Evolutionary conservation across 768 basidiomycete genomes (phyloP), one percentile per base, ranked within the genome.

Genomic region (Dacryopinax primogenitus): DNA sequence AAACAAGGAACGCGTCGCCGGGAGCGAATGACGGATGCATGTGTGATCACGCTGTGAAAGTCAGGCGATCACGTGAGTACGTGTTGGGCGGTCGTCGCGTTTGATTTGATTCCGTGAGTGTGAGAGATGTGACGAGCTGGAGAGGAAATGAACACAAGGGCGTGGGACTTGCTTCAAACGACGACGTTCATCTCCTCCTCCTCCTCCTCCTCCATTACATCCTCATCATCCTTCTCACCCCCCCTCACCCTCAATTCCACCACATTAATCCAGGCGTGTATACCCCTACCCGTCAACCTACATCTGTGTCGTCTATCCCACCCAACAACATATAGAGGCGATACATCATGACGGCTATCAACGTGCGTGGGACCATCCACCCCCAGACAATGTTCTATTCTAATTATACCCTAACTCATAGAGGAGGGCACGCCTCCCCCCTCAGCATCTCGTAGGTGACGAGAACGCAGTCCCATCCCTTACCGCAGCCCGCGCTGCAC

Each of bases 11-110:
- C 41, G 7, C 41, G 41, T 6, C 41, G 41, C 41, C 51, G 51
- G 51, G 30, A 58, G 51, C 51, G 51, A 21, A 58, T 58, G 51
- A 30, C 51, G 51, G 51, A 58, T 7, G 51, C 51, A 58, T 58
- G 13, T 58, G 51, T 58, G 51, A 58, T 58, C 51, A 58, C 51
- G 51, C 51, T 15, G 26, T 9, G 51, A 58, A 58, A 58, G 51
- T 58, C 51, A 58, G 4, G 26, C 51, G 7, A 7, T 11, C 51
- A 58, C 51, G 51, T 58, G 51, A 58, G 26, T 11, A 18, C 51
- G 51, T 58, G 51, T 58, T 58, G 51, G 51, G 32, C 11, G 21
- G 45, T 11, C 51, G 51, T 58, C 51, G 51, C 51, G 51, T 30
- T 58, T 11, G 51, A 9, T 58, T 58, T 58, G 51, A 23, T 28